Evolutionary conservation across 2,329 filamentous ascomycete species (phyloP).

Genomic region (Amylocarpus encephaloides): DNA sequence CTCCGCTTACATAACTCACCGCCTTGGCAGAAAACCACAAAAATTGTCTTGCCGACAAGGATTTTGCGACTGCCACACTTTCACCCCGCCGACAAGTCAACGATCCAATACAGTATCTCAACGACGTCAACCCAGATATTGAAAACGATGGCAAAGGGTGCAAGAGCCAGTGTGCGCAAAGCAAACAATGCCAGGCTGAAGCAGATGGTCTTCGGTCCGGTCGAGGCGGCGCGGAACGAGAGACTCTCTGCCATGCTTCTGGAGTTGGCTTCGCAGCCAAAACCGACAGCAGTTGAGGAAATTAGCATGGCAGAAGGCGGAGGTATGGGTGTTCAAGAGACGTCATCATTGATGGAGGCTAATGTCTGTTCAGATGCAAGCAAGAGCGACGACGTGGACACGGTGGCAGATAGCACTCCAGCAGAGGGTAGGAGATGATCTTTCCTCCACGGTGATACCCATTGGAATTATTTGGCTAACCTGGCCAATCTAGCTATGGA

Average conservation of each 20-base stretch:
- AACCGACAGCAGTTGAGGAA: slow-evolving; percentile 49
- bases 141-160: slow-evolving; percentile 77
- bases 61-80: too few species aligned
- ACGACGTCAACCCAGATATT: not conserved
- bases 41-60: too few species aligned
- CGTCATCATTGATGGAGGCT: slow-evolving; percentile 1
- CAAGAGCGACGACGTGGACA: slow-evolving; percentile 13
- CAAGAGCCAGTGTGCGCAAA: slow-evolving; percentile 73
- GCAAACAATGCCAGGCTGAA: slow-evolving; percentile 77
- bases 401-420: slow-evolving; percentile 16
- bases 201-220: slow-evolving; percentile 75
- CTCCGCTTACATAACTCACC: too few species aligned
- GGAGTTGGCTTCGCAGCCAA: slow-evolving; percentile 71
- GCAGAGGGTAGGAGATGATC: slow-evolving; percentile 21
- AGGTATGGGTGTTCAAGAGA: slow-evolving; percentile 7
- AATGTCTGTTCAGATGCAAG: slow-evolving; percentile 12
- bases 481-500: slow-evolving; percentile 46
- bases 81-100: not conserved
- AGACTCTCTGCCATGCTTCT: slow-evolving; percentile 81
- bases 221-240: slow-evolving; percentile 70
- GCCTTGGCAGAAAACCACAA: too few species aligned
- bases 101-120: not conserved
- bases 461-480: slow-evolving; percentile 4
- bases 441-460: not conserved
- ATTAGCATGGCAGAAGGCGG: slow-evolving; percentile 42